Evolutionary conservation across 176 grass and related monocot genomes (phyloP), one percentile per base, ranked within the genome.

Genomic region (Rhynchospora tenuis): DNA sequence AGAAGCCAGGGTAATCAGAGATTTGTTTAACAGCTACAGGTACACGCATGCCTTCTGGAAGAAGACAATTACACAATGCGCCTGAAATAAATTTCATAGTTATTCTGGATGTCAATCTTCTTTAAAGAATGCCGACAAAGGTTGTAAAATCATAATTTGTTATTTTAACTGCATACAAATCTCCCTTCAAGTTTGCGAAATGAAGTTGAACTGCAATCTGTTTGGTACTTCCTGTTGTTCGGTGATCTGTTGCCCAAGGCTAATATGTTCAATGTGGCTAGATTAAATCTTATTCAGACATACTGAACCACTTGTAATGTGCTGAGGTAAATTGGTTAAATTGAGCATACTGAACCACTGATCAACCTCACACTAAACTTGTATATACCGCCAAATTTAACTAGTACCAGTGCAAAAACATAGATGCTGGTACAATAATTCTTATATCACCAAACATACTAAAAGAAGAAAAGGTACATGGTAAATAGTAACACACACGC

Each of bases 51-150:
- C 91, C 82, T 87, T 95, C 95, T 84, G 95, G 95, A 63, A 99
- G 83, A 91, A 99, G 93, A 72, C 96, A 99, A 76, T 95, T 95
- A 89, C 91, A 95, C 87, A 99, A 79, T 16, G 86, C 86, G 10
- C 96, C 93, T 95, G 85, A 86, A 90, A 87, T 26, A 76, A 55
- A 54, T 28, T 76, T 24, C 23, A 76, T 71, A 76, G 70, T 31
- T 55, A 17, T 29, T 76, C 54, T 54, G 28, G 16, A 29, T 29
- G 26, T 55, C 15, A 17, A 16, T 55, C 14, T 75, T 54, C 9
- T 54, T 27, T 17, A 52, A 75, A 16, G 20, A 75, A 75, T 28
- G 48, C 24, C 24, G 28, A 52, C 14, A 9, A 55, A 28, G 67
- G 17, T 76, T 76, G 24, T 55, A 11, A 3, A 76, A 31, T 16